phyloP scores from a whole-genome alignment of 768 basidiomycete genomes.

The Russula emetica region DNA sequence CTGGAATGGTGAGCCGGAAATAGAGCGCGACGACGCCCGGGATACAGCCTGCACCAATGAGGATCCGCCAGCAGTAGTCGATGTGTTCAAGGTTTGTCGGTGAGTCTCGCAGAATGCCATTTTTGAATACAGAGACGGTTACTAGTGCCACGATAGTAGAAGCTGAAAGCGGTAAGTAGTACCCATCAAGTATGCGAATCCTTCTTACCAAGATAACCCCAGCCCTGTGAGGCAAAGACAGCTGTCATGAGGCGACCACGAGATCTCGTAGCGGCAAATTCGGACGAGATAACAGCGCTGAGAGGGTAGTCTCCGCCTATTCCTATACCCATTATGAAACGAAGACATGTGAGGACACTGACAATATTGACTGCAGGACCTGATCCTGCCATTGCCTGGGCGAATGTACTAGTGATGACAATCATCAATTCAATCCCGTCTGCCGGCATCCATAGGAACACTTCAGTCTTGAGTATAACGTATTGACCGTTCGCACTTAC shows the following conservation, averaged over 20 bases:
- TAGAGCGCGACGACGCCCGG: conserved; percentile 80
- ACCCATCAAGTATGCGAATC: neutral
- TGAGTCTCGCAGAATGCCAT: conserved; percentile 45
- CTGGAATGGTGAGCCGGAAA: conserved; percentile 92
- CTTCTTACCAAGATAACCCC: conserved; percentile 71
- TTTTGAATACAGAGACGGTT: conserved; percentile 63
- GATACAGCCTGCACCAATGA: conserved; percentile 83
- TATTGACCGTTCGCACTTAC: conserved; percentile 38
- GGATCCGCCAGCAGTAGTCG: conserved; percentile 79
- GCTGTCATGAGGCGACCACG: conserved; percentile 88
- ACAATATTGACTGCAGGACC: conserved; percentile 67
- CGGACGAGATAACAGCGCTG: conserved; percentile 80
- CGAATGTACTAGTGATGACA: conserved; percentile 76
- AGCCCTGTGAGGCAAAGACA: conserved; percentile 83
- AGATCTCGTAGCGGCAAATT: conserved; percentile 76
- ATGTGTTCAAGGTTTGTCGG: conserved; percentile 44
- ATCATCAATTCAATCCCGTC: conserved; percentile 75
- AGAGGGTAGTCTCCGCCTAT: conserved; percentile 90
- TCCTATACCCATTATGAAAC: conserved; percentile 78
- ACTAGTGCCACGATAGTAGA: conserved; percentile 65
- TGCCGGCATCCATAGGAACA: conserved; percentile 29
- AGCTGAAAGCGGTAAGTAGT: conserved; percentile 35
- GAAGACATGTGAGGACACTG: conserved; percentile 76
- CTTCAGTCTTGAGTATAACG: neutral
- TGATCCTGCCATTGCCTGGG: conserved; percentile 72